These are phyloP conservation scores for Pneumocystis oryctolagi DNA, from an alignment of 1,139 yeast genomes.

Conservation along the genomic window DNA sequence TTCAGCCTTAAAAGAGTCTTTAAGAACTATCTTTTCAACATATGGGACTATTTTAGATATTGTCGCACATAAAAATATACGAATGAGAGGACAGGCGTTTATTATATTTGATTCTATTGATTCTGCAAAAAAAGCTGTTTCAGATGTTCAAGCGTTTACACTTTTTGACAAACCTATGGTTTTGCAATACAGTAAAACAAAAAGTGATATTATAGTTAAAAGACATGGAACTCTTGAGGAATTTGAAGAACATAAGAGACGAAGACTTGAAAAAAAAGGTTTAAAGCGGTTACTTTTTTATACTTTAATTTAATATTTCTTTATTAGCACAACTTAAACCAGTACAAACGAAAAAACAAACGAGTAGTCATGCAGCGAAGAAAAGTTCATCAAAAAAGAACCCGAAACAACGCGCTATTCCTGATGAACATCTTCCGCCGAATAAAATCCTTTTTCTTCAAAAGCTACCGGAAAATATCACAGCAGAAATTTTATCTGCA, in stretches of 20 bases:
- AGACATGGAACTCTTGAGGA: constrained; percentile 20
- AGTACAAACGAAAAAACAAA: constrained; percentile 15
- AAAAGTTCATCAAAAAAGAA: constrained; percentile 16
- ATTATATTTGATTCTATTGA: constrained; percentile 40
- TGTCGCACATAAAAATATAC: constrained; percentile 45
- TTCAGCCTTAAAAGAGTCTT: constrained; percentile 31
- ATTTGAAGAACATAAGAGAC: constrained; percentile 22
- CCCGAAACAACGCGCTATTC: constrained; percentile 18
- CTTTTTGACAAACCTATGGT: constrained; percentile 43
- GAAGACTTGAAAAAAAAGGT: constrained; percentile 19
- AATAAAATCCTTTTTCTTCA: constrained; percentile 58
- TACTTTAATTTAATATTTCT: neutral
- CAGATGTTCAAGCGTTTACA: constrained; percentile 29
- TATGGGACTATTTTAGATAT: constrained; percentile 42
- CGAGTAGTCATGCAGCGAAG: constrained; percentile 12
- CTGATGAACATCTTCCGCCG: constrained; percentile 37
- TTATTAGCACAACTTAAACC: constrained; percentile 12
- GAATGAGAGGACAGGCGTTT: constrained; percentile 76
- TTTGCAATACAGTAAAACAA: constrained; percentile 29
- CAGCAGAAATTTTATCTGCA: constrained; percentile 30
- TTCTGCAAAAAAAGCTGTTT: constrained; percentile 38
- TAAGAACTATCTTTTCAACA: constrained; percentile 31
- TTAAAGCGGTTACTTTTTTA: neutral
- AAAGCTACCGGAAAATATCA: constrained; percentile 37
- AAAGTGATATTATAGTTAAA: constrained; percentile 35